Percentiles rank a stretch among this genome's conserved stretches.
Conservation (phyloP, 179 eudicot species). For the Corrigiola litoralis region DNA sequence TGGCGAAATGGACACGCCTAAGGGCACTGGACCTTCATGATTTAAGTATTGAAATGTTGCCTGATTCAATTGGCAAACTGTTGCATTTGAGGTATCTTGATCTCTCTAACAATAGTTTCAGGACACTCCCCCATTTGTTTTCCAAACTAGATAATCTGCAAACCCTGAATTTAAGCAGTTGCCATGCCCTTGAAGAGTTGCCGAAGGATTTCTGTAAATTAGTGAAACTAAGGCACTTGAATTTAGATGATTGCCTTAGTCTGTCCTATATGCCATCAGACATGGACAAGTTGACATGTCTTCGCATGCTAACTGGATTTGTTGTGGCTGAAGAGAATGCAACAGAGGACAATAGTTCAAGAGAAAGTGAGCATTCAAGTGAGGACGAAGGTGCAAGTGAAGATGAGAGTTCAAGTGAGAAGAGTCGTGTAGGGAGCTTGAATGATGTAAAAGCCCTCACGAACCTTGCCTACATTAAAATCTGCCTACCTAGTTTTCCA, state of each 20-base stretch:
- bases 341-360: background rate
- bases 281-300: slow-evolving; percentile 8
- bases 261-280: slow-evolving; percentile 15
- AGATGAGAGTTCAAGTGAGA: slow-evolving; percentile 1
- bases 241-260: background rate
- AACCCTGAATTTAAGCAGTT: slow-evolving; percentile 5
- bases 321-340: background rate
- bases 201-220: slow-evolving; percentile 12
- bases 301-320: background rate
- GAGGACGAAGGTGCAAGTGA: too few relatives aligned
- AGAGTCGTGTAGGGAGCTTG: too few relatives aligned
- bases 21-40: slow-evolving; percentile 20
- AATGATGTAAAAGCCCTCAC: slow-evolving; percentile 1
- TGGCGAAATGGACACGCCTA: slow-evolving; percentile 16
- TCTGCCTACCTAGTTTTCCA: background rate
- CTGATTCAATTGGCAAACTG: slow-evolving; percentile 11
- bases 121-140: slow-evolving; percentile 12
- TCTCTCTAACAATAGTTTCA: background rate
- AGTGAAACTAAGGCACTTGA: slow-evolving; percentile 10
- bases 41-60: background rate
- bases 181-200: slow-evolving; percentile 5
- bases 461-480: slow-evolving; percentile 9
- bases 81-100: slow-evolving; percentile 27
- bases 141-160: slow-evolving; percentile 12
- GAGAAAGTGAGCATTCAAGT: too few relatives aligned